Conservation (phyloP, 2,329 filamentous ascomycete species). For the Penicillium sp. region DNA sequence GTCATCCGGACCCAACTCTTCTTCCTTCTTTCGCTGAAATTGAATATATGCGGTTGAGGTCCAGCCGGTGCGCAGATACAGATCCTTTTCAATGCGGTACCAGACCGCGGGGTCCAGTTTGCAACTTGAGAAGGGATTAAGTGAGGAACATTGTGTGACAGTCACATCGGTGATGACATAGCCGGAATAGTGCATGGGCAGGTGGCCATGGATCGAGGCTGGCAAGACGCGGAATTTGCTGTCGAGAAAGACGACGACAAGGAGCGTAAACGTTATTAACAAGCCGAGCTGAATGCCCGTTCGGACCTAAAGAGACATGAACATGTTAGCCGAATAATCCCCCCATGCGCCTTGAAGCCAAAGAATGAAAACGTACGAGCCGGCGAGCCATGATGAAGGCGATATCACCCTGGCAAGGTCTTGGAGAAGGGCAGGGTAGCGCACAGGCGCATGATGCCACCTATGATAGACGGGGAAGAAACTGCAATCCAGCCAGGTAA, state of each 20-base stretch:
- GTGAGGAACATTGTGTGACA: constrained; percentile 70
- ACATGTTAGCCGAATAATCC: background rate
- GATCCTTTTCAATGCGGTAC: constrained; percentile 86
- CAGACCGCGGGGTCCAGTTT: constrained; percentile 71
- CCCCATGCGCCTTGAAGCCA: background rate
- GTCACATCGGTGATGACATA: constrained; percentile 84
- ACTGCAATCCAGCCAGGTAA: constrained; percentile 24
- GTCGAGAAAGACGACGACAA: constrained; percentile 80
- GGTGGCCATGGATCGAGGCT: constrained; percentile 79
- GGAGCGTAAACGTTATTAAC: constrained; percentile 65
- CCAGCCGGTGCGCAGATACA: constrained; percentile 76
- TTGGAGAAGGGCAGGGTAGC: constrained; percentile 26
- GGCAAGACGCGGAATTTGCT: constrained; percentile 86
- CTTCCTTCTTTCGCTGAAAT: constrained; percentile 80
- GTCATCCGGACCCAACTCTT: constrained; percentile 73
- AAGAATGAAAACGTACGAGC: constrained; percentile 35
- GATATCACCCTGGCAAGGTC: constrained; percentile 34
- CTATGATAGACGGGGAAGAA: constrained; percentile 9
- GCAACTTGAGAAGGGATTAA: constrained; percentile 76
- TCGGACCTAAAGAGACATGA: constrained; percentile 46
- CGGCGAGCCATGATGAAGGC: constrained; percentile 45
- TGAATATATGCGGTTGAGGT: constrained; percentile 77
- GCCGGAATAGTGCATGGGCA: constrained; percentile 82
- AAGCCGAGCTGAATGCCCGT: constrained; percentile 75
- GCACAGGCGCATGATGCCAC: constrained; percentile 37